Evolutionary conservation across 1,284 basidiomycete species (phyloP).

Genomic region (Prillingera fragicola): DNA sequence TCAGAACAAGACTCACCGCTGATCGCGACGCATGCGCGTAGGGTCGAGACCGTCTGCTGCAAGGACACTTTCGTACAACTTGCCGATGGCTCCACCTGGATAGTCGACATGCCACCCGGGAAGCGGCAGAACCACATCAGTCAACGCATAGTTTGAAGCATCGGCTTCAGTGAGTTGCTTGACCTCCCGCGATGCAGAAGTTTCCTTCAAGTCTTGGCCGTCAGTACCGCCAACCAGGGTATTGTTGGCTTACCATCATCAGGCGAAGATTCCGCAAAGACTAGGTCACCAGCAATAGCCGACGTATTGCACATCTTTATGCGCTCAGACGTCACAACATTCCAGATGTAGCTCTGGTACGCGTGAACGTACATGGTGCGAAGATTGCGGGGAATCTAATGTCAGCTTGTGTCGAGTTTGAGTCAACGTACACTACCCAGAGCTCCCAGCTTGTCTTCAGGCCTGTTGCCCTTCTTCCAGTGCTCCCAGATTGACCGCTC

Average conservation of each 20-base stretch:
- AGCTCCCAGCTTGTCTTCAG: constrained; percentile 78
- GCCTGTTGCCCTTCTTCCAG: constrained; percentile 72
- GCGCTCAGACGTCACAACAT: constrained; percentile 87
- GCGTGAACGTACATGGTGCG: constrained; percentile 97
- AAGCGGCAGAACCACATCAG: constrained; percentile 91
- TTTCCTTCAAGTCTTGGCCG: constrained; percentile 17
- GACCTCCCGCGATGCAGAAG: constrained; percentile 53
- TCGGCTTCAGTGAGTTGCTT: constrained; percentile 73
- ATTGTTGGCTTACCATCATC: constrained; percentile 50
- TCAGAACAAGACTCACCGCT: constrained; percentile 59
- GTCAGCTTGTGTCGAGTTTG: not conserved
- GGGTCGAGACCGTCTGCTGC: constrained; percentile 79
- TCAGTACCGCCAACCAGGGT: not conserved
- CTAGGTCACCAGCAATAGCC: constrained; percentile 80
- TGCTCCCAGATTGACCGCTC: constrained; percentile 89
- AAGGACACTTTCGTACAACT: constrained; percentile 75
- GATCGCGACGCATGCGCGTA: constrained; percentile 76
- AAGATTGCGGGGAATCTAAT: constrained; percentile 86
- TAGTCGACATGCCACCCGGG: constrained; percentile 89
- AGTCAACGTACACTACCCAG: constrained; percentile 72
- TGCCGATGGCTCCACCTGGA: constrained; percentile 73
- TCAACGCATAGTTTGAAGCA: constrained; percentile 71
- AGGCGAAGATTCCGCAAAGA: constrained; percentile 54
- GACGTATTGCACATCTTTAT: constrained; percentile 72
- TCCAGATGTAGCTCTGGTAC: constrained; percentile 99